A percentile compares a stretch with the other conserved stretches of the same genome.
Evolutionary conservation across 1,139 yeast genomes (phyloP).

Genomic region (Taphrina wiesneri): DNA sequence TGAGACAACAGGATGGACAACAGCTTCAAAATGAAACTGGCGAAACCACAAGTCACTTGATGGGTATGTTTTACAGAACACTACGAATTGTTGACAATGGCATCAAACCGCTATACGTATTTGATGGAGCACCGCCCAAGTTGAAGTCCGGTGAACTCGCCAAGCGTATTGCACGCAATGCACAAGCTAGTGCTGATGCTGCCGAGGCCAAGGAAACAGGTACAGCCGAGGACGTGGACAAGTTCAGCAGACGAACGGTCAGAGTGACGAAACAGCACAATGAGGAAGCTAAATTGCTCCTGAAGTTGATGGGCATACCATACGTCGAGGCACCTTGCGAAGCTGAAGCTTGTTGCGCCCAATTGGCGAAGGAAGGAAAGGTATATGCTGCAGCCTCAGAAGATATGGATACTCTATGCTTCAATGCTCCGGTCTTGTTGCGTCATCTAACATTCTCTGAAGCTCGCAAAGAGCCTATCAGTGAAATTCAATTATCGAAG

Average conservation of each 20-base stretch:
- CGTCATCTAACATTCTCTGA: constrained; percentile 93
- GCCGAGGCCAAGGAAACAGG: constrained; percentile 78
- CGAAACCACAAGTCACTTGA: constrained; percentile 83
- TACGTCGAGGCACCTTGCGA: constrained; percentile 93
- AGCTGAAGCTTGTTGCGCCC: constrained; percentile 99
- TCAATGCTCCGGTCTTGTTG: constrained; percentile 76
- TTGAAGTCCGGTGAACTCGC: constrained; percentile 90
- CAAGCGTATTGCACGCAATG: constrained; percentile 76
- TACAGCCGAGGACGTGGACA: constrained; percentile 70
- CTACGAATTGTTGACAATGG: constrained; percentile 85
- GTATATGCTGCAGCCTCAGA: constrained; percentile 95
- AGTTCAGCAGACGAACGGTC: constrained; percentile 83
- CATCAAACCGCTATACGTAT: constrained; percentile 91
- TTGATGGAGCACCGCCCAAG: constrained; percentile 94
- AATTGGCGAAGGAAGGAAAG: constrained; percentile 73
- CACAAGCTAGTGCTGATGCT: constrained; percentile 75
- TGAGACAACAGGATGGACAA: constrained; percentile 94
- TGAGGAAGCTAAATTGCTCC: constrained; percentile 81
- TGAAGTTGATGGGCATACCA: constrained; percentile 92
- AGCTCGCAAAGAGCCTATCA: constrained; percentile 87
- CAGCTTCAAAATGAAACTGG: constrained; percentile 85
- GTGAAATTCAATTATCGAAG: constrained; percentile 69
- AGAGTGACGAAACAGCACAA: constrained; percentile 85
- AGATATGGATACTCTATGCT: constrained; percentile 97
- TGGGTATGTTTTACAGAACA: constrained; percentile 95